Evolutionary conservation across 2,329 filamentous ascomycete genomes (phyloP).

Genomic region (Talaromyces amestolkiae): DNA sequence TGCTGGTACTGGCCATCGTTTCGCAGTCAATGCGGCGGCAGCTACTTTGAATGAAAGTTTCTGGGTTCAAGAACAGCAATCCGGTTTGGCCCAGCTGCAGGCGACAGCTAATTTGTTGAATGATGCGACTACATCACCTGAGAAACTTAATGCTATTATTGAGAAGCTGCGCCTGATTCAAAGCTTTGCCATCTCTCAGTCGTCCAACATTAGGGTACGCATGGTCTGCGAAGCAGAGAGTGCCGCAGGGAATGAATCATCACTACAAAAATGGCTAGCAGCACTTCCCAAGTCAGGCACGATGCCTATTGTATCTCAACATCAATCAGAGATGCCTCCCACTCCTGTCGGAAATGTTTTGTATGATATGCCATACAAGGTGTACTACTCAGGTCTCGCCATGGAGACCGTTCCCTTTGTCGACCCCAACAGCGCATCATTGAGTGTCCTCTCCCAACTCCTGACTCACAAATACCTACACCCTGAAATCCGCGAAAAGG

Average conservation of each 20-base stretch:
- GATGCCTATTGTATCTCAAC: conserved; percentile 33
- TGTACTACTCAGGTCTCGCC: conserved; percentile 86
- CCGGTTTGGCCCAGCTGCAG: conserved; percentile 85
- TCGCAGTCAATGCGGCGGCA: conserved; percentile 79
- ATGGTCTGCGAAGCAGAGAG: conserved; percentile 82
- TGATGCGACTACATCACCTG: conserved; percentile 67
- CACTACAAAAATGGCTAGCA: conserved; percentile 68
- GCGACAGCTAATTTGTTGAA: conserved; percentile 69
- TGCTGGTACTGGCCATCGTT: conserved; percentile 84
- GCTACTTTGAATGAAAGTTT: conserved; percentile 71
- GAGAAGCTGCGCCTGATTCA: conserved; percentile 83
- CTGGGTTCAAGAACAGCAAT: conserved; percentile 76
- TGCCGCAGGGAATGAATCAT: conserved; percentile 65
- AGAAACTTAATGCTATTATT: conserved; percentile 72
- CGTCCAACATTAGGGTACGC: conserved; percentile 69
- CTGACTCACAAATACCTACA: conserved; percentile 96
- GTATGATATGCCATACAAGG: conserved; percentile 93
- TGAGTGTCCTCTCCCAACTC: conserved; percentile 86
- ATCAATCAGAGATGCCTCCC: conserved; percentile 31
- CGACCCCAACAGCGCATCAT: conserved; percentile 68
- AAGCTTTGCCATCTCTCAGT: conserved; percentile 67
- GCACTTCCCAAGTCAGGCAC: conserved; percentile 52
- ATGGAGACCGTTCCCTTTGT: conserved; percentile 82
- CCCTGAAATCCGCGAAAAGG: conserved; percentile 96
- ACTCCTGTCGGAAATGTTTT: conserved; percentile 64